Conservation (phyloP, 495 filamentous ascomycete genomes). For the Chaetomium cochliodes region DNA sequence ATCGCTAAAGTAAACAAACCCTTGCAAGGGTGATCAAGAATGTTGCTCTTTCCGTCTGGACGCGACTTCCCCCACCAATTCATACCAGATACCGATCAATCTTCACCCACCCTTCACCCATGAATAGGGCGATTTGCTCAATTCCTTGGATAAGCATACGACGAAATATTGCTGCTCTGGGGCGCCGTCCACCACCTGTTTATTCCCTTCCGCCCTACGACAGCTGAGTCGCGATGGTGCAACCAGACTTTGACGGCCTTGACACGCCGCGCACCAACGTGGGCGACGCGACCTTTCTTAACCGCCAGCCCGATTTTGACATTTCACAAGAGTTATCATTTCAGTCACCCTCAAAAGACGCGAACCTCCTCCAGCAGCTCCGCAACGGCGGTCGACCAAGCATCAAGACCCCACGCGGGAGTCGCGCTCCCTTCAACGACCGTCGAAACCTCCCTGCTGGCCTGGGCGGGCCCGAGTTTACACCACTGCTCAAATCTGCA, state of each 20-base stretch:
- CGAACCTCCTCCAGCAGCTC: constrained; percentile 66
- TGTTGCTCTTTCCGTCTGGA: constrained; percentile 2
- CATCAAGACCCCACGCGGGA: constrained; percentile 66
- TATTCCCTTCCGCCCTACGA: constrained; percentile 1
- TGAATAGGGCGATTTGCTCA: background rate
- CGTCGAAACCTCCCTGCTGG: constrained; percentile 63
- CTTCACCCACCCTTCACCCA: background rate
- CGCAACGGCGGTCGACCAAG: constrained; percentile 60
- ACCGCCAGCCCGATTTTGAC: constrained; percentile 67
- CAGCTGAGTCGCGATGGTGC: constrained; percentile 42
- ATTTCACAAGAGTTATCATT: constrained; percentile 82
- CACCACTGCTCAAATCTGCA: constrained; percentile 86
- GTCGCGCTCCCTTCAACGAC: constrained; percentile 63
- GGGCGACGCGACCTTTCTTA: constrained; percentile 76
- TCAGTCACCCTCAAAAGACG: constrained; percentile 77
- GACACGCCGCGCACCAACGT: constrained; percentile 77
- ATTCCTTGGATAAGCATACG: background rate
- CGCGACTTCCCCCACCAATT: constrained; percentile 14
- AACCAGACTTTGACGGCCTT: constrained; percentile 56
- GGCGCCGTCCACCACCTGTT: background rate
- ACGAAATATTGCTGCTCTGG: constrained; percentile 2
- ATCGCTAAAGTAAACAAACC: constrained; percentile 12
- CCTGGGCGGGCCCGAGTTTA: constrained; percentile 76
- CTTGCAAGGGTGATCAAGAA: background rate
- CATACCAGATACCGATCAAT: background rate